Base-by-base conservation (phyloP, 768 basidiomycete species). In the Paxillus rubicundulus region DNA sequence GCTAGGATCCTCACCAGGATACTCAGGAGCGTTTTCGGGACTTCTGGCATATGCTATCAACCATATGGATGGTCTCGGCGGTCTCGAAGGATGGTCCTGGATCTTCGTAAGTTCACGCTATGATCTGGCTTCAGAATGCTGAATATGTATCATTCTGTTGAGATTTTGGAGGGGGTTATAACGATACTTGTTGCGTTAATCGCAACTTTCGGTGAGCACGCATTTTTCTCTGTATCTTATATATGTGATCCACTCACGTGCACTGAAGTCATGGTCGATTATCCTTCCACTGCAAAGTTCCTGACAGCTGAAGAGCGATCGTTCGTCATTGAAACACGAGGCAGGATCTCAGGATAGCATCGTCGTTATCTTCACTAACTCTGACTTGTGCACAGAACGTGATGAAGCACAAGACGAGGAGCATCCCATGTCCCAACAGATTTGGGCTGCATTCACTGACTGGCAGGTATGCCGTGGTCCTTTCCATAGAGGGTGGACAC, bases 21-120 rank as follows among this genome's bases (percentile, higher is more conserved):
- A n/a, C 17, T 12, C 40, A 62, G 74, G 73, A 6, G 82, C 82
- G 4, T 84, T 85, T 61, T 80, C 82, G 1, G 83, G 83, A 0
- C 64, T 84, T 7, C 57, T 86, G 14, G 84, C 83, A 0, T 84
- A 72, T 62, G 82, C 63, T 0, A 80, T 85, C 27, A 71, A 74
- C 37, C 77, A 78, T 47, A 79, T 85, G 81, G 62, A 67, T 24
- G 80, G 79, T 0, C 66, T 64, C 0, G 67, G 59, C 3, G 76
- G 79, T 1, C 61, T 80, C 17, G 59, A 74, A n/a, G 84, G 82
- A 10, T 86, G 85, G 85, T 80, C 79, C 0, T 86, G 84, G 85
- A 84, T 86, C 44, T 86, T 86, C 52, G 81, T 84, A 56, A 37
- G 78, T 64, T 7, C 3, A 1, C 33, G 8, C 12, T 20, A 2